Conservation (phyloP, 805 yeast genomes). For the Kluyveromyces lactis region DNA sequence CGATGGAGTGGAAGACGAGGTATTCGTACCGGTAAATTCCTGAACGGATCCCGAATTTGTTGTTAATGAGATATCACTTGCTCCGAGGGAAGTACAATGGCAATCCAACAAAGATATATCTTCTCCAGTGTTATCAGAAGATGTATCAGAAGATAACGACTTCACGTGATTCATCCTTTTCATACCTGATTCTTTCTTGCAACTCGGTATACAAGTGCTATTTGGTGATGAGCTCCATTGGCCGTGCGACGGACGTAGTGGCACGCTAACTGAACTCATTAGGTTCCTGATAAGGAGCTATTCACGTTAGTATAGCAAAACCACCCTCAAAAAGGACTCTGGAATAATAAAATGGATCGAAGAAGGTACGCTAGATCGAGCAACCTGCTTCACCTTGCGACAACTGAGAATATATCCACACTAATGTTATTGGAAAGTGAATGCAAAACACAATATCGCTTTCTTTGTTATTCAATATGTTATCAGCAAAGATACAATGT, state of each 20-base stretch:
- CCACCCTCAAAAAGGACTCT: no score
- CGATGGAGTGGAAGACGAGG: not conserved
- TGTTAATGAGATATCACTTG: not conserved
- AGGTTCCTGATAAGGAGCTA: no score
- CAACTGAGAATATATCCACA: no score
- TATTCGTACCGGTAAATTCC: not conserved
- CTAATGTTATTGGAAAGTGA: no score
- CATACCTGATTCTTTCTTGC: not conserved
- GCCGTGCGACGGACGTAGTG: not conserved
- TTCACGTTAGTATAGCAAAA: no score
- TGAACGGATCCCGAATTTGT: not conserved
- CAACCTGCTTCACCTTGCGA: no score
- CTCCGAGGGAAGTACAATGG: not conserved
- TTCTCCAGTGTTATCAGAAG: not conserved
- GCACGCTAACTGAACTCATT: not conserved
- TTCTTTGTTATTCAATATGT: no score
- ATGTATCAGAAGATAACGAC: conserved; percentile 2
- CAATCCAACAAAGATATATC: conserved; percentile 1
- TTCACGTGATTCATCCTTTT: conserved; percentile 2
- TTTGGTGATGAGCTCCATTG: not conserved
- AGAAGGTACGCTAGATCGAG: no score
- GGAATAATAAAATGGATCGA: no score
- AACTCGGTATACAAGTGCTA: not conserved
- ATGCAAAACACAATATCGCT: no score
- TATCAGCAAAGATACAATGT: no score